phyloP scores from a whole-genome alignment of 73 alveolate genomes.

The Paramecium caudatum region DNA sequence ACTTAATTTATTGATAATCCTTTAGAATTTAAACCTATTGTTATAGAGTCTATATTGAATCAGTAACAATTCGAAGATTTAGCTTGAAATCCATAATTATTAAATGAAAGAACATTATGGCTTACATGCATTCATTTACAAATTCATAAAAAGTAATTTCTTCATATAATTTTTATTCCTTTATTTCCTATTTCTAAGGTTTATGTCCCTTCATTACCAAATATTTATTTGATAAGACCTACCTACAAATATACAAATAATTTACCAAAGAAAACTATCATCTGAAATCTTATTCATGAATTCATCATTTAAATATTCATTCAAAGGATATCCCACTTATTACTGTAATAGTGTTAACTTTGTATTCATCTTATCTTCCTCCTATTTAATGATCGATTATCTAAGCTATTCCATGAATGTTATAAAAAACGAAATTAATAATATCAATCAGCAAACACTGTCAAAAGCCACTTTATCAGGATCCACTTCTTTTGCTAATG shows the following conservation, averaged over 20 bases:
- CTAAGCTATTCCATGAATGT: constrained; percentile 38
- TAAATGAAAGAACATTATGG: constrained; percentile 1
- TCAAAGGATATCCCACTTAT: neutral
- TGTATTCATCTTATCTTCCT: constrained; percentile 22
- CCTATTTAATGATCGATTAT: constrained; percentile 34
- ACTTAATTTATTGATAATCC: constrained; percentile 16
- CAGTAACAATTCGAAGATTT: constrained; percentile 27
- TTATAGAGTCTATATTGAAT: neutral
- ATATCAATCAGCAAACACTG: constrained; percentile 12
- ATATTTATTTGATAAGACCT: neutral
- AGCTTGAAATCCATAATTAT: constrained; percentile 4
- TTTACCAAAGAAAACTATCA: constrained; percentile 41
- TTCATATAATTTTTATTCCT: constrained; percentile 15
- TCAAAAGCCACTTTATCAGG: constrained; percentile 48
- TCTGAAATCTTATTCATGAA: constrained; percentile 36
- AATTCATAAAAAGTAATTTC: constrained; percentile 31
- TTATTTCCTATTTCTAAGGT: neutral
- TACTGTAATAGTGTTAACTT: constrained; percentile 28
- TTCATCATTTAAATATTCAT: neutral
- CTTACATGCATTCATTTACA: constrained; percentile 34
- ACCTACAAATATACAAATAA: neutral
- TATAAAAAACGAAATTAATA: neutral
- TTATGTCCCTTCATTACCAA: neutral
- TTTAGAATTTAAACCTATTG: constrained; percentile 3
- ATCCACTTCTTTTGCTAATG: constrained; percentile 46